Conservation (phyloP, 2,329 filamentous ascomycete species). For the Aureobasidium melanogenum region DNA sequence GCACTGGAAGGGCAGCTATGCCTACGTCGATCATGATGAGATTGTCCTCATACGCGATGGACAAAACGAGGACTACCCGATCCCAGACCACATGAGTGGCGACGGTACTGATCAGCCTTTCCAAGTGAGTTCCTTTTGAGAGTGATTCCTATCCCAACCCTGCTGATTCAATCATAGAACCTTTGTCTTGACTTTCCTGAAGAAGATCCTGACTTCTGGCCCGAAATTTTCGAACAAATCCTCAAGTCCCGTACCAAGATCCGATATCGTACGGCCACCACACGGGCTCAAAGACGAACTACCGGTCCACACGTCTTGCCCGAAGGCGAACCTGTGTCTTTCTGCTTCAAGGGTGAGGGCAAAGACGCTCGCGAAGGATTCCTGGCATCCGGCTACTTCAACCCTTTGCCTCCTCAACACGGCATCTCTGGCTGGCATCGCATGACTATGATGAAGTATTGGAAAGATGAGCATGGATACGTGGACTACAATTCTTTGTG, state of each 20-base stretch:
- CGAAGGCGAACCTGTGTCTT: conserved; percentile 11
- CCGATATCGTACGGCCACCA: conserved; percentile 15
- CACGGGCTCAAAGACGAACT: conserved; percentile 24
- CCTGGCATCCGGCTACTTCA: conserved; percentile 38
- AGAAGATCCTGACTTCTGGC: conserved; percentile 26
- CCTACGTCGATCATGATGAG: conserved; percentile 29
- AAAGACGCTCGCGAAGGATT: conserved; percentile 28
- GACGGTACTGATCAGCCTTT: conserved; percentile 22
- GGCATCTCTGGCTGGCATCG: conserved; percentile 46
- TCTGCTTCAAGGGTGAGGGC: conserved; percentile 32
- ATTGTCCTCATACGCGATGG: conserved; percentile 21
- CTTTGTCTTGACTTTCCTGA: conserved; percentile 26
- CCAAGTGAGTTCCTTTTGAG: conserved; percentile 19
- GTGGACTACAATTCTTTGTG: conserved; percentile 30
- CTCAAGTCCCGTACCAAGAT: conserved; percentile 28
- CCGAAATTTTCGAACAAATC: conserved; percentile 30
- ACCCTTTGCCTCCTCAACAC: conserved; percentile 39
- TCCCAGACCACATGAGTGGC: conserved; percentile 26
- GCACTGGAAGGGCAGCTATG: conserved; percentile 45
- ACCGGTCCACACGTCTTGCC: background rate
- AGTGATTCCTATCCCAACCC: background rate
- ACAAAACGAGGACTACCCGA: conserved; percentile 9
- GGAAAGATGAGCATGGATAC: conserved; percentile 19
- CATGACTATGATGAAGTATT: conserved; percentile 47
- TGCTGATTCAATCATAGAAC: conserved; percentile 17